These are phyloP conservation scores for Lipomyces kockii DNA, from an alignment of 805 yeast species.

Conservation along the genomic window DNA sequence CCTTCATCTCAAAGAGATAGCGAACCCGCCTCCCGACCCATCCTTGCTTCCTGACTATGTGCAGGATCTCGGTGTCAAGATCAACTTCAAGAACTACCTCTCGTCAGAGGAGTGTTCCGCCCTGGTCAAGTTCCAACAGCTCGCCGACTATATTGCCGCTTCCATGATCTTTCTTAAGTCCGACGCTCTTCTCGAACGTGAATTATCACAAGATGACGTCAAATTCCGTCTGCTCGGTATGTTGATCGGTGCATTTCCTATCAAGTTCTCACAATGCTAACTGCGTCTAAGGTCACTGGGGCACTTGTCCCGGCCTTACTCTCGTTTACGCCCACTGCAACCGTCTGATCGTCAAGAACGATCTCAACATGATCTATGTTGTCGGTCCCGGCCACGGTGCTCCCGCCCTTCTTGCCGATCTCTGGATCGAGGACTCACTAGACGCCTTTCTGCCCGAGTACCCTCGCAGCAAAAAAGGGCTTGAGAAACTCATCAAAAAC, in stretches of 20 bases:
- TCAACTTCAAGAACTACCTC: conserved; percentile 25
- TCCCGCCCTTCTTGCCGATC: conserved; percentile 37
- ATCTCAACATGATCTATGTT: conserved; percentile 34
- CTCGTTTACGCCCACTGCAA: conserved; percentile 36
- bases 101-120: conserved; percentile 26
- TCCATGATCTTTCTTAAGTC: conserved; percentile 35
- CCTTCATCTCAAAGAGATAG: conserved; percentile 17
- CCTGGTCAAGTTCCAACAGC: conserved; percentile 34
- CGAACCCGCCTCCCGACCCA: conserved; percentile 34
- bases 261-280: neutral
- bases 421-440: conserved; percentile 37
- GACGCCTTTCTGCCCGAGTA: conserved; percentile 32
- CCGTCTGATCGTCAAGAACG: conserved; percentile 31
- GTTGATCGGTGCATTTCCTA: neutral
- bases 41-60: conserved; percentile 34
- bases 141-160: conserved; percentile 33
- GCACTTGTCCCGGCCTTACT: conserved; percentile 38
- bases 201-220: conserved; percentile 29
- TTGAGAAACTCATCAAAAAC: conserved; percentile 24
- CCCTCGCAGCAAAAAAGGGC: conserved; percentile 29
- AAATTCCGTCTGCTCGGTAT: conserved; percentile 36
- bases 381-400: conserved; percentile 40
- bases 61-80: conserved; percentile 29
- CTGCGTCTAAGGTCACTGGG: conserved; percentile 32
- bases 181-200: conserved; percentile 24